Evolutionary conservation across 1,284 basidiomycete species (phyloP).

Genomic region (Cryptococcus sp.): DNA sequence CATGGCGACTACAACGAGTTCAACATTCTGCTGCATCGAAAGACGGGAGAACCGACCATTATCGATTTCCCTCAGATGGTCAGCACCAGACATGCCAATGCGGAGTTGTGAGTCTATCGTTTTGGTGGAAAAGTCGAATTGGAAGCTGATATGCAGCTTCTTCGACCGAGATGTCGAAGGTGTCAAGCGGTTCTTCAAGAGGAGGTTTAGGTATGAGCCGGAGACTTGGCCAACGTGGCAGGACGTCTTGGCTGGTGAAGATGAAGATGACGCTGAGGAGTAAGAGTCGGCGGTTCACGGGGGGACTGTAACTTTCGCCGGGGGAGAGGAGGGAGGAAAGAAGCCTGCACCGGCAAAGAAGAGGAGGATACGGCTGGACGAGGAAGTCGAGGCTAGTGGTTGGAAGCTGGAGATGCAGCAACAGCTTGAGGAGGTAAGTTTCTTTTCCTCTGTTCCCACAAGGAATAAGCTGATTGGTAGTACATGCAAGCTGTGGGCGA

Average conservation of each 20-base stretch:
- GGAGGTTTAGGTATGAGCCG: constrained; percentile 90
- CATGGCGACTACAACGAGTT: constrained; percentile 99
- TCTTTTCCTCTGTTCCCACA: neutral
- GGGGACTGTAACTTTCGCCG: neutral
- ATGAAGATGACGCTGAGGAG: constrained; percentile 39
- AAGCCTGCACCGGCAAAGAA: neutral
- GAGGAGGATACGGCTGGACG: constrained; percentile 62
- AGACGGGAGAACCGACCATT: constrained; percentile 76
- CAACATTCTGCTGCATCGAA: constrained; percentile 87
- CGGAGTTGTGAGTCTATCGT: constrained; percentile 70
- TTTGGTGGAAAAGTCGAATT: neutral
- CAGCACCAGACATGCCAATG: constrained; percentile 92
- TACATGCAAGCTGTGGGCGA: constrained; percentile 51
- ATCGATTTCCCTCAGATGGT: constrained; percentile 99
- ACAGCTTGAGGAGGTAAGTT: constrained; percentile 69
- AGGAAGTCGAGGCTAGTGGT: constrained; percentile 85
- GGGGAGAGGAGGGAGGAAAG: neutral
- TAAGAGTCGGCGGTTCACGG: constrained; percentile 10
- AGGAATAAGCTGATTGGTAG: constrained; percentile 57
- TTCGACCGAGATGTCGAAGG: constrained; percentile 98
- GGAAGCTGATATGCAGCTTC: constrained; percentile 58
- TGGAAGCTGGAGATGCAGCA: constrained; percentile 78
- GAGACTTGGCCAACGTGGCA: constrained; percentile 78
- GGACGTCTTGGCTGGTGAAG: constrained; percentile 55
- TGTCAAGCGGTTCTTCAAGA: constrained; percentile 86